Percentiles rank a stretch among this genome's conserved stretches.
phyloP scores from a whole-genome alignment of 345 rosid genomes.

The Salix koriyanagi region DNA sequence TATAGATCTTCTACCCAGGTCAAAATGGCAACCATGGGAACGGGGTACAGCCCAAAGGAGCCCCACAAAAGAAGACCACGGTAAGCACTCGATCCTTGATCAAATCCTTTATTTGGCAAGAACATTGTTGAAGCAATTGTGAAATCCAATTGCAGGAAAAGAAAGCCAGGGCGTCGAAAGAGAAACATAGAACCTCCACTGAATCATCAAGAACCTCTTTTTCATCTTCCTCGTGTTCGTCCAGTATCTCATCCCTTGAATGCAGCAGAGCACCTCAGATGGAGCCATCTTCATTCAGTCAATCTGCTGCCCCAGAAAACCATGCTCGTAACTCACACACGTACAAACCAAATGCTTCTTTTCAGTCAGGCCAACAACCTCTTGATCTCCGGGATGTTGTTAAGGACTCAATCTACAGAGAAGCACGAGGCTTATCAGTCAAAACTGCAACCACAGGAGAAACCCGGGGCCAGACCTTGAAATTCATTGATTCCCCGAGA shows the following conservation, averaged over 20 bases:
- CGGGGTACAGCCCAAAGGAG: slow-evolving; percentile 25
- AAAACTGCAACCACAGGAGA: slow-evolving; percentile 34
- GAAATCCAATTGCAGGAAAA: slow-evolving; percentile 52
- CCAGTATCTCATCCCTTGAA: slow-evolving; percentile 65
- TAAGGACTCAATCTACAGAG: slow-evolving; percentile 60
- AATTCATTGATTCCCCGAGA: slow-evolving; percentile 64
- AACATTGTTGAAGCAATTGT: slow-evolving; percentile 1
- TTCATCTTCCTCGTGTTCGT: slow-evolving; percentile 75
- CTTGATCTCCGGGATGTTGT: slow-evolving; percentile 51
- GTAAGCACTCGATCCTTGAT: slow-evolving; percentile 31
- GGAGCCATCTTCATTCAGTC: slow-evolving; percentile 38
- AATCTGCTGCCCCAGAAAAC: slow-evolving; percentile 23
- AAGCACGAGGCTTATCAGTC: slow-evolving; percentile 41
- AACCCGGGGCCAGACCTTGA: slow-evolving; percentile 38
- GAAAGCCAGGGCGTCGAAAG: slow-evolving; percentile 43
- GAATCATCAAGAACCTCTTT: slow-evolving; percentile 66
- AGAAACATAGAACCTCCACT: slow-evolving; percentile 52
- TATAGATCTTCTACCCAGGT: slow-evolving; percentile 36
- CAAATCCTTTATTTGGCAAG: background rate
- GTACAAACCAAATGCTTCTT: slow-evolving; percentile 34
- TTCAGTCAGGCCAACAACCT: slow-evolving; percentile 32
- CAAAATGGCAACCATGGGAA: slow-evolving; percentile 30
- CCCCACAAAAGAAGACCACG: slow-evolving; percentile 28
- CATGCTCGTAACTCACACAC: slow-evolving; percentile 16
- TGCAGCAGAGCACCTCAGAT: slow-evolving; percentile 45